A percentile compares a stretch with the other conserved stretches of the same genome.
phyloP scores from a whole-genome alignment of 352 stramenopile genomes.

The Phytophthora pinifolia region DNA sequence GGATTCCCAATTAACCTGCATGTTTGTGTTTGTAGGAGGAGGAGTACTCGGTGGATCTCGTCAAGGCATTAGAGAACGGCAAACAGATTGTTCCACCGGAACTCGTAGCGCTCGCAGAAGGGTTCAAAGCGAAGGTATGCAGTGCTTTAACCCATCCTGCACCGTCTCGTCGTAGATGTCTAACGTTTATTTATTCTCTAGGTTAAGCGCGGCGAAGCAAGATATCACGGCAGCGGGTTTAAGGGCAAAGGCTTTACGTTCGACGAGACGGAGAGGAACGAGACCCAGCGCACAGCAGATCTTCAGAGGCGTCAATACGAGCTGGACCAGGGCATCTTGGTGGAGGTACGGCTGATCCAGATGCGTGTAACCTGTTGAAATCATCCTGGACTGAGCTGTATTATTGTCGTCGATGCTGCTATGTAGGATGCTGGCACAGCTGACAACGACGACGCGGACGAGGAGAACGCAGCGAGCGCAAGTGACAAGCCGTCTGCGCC shows the following conservation, averaged over 20 bases:
- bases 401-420: conserved; percentile 7
- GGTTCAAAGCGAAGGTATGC: conserved; percentile 94
- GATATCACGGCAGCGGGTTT: conserved; percentile 96
- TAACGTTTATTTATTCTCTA: conserved; percentile 20
- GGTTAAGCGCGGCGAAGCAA: conserved; percentile 94
- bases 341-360: conserved; percentile 46
- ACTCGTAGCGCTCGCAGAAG: conserved; percentile 91
- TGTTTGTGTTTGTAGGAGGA: conserved; percentile 82
- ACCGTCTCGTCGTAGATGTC: not conserved
- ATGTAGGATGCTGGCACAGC: conserved; percentile 46
- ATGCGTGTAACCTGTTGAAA: not conserved
- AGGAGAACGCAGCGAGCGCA: conserved; percentile 21
- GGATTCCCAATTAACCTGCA: conserved; percentile 12
- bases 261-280: conserved; percentile 96
- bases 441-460: conserved; percentile 61
- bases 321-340: conserved; percentile 79
- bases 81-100: conserved; percentile 85
- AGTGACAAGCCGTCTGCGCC: conserved; percentile 22
- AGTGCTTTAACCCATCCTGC: not conserved
- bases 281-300: conserved; percentile 93
- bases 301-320: conserved; percentile 92
- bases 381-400: conserved; percentile 5
- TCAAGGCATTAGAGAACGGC: conserved; percentile 93
- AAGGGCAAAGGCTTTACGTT: conserved; percentile 98
- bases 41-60: conserved; percentile 97